phyloP scores from a whole-genome alignment of 1,284 basidiomycete species.

The Apiotrichum domesticum region DNA sequence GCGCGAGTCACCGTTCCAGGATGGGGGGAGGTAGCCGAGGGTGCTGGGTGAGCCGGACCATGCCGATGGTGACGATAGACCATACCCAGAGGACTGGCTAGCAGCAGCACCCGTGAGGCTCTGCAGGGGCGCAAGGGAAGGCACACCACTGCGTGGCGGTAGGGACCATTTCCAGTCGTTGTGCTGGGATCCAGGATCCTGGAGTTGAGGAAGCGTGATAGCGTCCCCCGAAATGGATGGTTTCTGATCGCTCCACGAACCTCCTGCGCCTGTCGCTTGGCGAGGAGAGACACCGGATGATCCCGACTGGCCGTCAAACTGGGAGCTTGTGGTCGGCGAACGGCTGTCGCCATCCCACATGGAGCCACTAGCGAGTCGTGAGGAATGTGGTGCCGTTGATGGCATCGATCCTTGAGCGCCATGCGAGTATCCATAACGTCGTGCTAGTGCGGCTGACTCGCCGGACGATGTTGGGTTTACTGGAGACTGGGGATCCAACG shows the following conservation, averaged over 20 bases:
- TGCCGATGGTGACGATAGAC: neutral
- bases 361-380: neutral
- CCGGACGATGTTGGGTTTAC: neutral
- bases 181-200: conserved; percentile 3
- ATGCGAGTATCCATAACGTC: neutral
- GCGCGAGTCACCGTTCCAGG: conserved; percentile 5
- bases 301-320: conserved; percentile 8
- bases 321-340: conserved; percentile 7
- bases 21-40: neutral
- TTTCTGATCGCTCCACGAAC: neutral
- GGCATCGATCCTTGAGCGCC: neutral
- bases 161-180: conserved; percentile 9
- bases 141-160: conserved; percentile 2
- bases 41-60: neutral
- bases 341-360: conserved; percentile 8
- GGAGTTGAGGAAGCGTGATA: conserved; percentile 11
- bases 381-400: neutral
- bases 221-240: conserved; percentile 1
- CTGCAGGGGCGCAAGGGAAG: conserved; percentile 4
- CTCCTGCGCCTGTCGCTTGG: neutral
- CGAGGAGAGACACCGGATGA: conserved; percentile 9
- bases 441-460: neutral
- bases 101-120: conserved; percentile 8
- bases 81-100: conserved; percentile 2
- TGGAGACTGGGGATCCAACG: neutral